phyloP scores from a whole-genome alignment of 2,329 filamentous ascomycete genomes.

The Xylaria sp. region DNA sequence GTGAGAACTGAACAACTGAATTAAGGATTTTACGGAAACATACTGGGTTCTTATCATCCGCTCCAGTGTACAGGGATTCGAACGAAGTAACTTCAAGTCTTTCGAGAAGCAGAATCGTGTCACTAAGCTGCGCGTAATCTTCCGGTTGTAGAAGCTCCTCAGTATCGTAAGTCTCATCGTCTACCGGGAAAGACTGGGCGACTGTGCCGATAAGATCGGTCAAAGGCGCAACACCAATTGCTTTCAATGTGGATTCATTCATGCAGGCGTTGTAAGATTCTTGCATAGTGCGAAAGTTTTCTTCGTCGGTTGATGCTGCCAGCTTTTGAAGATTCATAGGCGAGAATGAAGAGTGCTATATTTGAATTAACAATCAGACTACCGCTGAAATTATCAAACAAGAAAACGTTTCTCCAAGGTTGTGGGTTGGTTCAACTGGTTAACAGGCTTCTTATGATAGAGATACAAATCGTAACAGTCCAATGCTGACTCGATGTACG shows the following conservation, averaged over 20 bases:
- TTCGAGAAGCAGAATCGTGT: slow-evolving; percentile 59
- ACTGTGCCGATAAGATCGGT: slow-evolving; percentile 64
- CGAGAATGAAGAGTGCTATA: slow-evolving; percentile 61
- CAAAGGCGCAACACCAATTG: slow-evolving; percentile 66
- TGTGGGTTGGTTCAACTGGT: background rate
- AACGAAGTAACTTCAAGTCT: slow-evolving; percentile 56
- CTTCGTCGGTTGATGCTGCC: slow-evolving; percentile 60
- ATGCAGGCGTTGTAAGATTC: slow-evolving; percentile 73
- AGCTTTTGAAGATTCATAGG: slow-evolving; percentile 51
- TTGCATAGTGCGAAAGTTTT: slow-evolving; percentile 74
- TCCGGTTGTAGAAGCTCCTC: slow-evolving; percentile 40
- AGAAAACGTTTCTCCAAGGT: background rate
- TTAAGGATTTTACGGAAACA: slow-evolving; percentile 1
- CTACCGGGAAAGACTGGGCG: slow-evolving; percentile 55
- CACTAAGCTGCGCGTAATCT: slow-evolving; percentile 52
- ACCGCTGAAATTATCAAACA: background rate
- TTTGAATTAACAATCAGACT: slow-evolving; percentile 30
- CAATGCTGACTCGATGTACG: background rate
- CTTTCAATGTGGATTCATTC: slow-evolving; percentile 66
- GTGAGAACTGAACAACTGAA: slow-evolving; percentile 14
- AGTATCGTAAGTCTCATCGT: slow-evolving; percentile 39
- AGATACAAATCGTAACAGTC: background rate
- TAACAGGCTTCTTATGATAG: background rate
- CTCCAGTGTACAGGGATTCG: slow-evolving; percentile 50
- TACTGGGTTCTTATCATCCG: slow-evolving; percentile 57